Base-by-base conservation (phyloP, 805 yeast species). In the Isabelozyma pseudorhagii region DNA sequence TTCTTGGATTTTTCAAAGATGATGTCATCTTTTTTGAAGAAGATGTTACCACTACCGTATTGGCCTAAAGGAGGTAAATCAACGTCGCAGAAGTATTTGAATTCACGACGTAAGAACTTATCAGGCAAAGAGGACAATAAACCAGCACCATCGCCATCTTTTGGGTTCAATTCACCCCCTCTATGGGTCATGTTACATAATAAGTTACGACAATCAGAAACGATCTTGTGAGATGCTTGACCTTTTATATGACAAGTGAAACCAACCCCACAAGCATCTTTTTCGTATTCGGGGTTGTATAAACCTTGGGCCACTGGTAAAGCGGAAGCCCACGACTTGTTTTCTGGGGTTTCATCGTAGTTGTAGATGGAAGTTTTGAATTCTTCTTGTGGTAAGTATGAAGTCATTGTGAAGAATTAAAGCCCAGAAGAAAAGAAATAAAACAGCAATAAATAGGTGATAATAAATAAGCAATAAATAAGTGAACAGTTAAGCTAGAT, bases 81-180 rank as follows among this genome's bases (percentile, higher is more conserved):
- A 47, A 89, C 74, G 56, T 82, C 75, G 62, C 86, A 78, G 50
- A 82, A 81, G 59, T 85, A 83, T 60, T 81, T 81, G 67, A 92
- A 92, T 73, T 93, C 98, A 67, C 93, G 83, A 51, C 71, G 70
- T 78, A 93, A 83, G 68, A 94, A 89, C 56, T 81, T 84, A 72
- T 92, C 97, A 36, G 97, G 97, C 54, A 93, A 83, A 29, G 96
- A 87, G 46, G 94, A 82, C 82, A 93, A 83, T 53, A 93, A 90
- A 69, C 99, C 99, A 27, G 99, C 99, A 71, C 99, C 99, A 67
- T 93, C 99, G 71, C 99, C 99, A 67, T 93, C 97, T 61, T 91
- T 83, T 18, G 97, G 96, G 64, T 92, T 97, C 51, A 97, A 96
- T 52, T 92, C 97, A 40, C 98, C 98, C 66, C 99, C 99, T 74